Evolutionary conservation across 1,139 yeast species (phyloP), one percentile per base, ranked within the genome.

Genomic region (Insectozyma bohioensis): DNA sequence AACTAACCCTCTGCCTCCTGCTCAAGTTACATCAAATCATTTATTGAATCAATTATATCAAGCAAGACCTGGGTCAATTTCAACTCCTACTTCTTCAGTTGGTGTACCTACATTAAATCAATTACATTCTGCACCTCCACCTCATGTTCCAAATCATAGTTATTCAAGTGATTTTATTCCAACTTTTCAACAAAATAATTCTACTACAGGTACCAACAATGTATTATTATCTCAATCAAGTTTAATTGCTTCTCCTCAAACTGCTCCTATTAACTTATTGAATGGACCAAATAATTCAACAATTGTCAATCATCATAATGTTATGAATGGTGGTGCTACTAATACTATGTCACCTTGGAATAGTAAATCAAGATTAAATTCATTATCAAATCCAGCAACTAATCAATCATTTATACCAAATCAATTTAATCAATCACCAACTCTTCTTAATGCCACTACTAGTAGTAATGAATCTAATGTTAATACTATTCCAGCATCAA

Each of bases 31-130:
- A 5, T 18, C 21, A 16, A 61, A 61, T 37, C 66, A 57, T 32
- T 45, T 63, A 24, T 49, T 63, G 30, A 66, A 63, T 24, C 67
- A 58, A 35, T 47, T 62, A 24, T 62, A 61, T 40, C 67, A 58
- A 28, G 56, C 64, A 4, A 56, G 54, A 26, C 62, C 67, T 2
- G 45, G 54, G 6, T 51, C 63, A 1, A 36, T 49, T 11, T 52
- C 62, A 6, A 43, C 41, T n/a, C 34, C 52, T 6, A 42, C 56
- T 6, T 42, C 48, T 4, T 30, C 54, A 14, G 30, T 28, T 14
- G 40, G 33, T 9, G 34, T 36, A 16, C 17, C 39, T 8, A 25
- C 37, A 6, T 28, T 34, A 2, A 44, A 52, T 8, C 52, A 44
- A 9, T 28, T 35, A 6, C 36, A 31, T 10, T 15, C 43, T 9